Evolutionary conservation across 1,284 basidiomycete genomes (phyloP).

Genomic region (Irpex lacteus): DNA sequence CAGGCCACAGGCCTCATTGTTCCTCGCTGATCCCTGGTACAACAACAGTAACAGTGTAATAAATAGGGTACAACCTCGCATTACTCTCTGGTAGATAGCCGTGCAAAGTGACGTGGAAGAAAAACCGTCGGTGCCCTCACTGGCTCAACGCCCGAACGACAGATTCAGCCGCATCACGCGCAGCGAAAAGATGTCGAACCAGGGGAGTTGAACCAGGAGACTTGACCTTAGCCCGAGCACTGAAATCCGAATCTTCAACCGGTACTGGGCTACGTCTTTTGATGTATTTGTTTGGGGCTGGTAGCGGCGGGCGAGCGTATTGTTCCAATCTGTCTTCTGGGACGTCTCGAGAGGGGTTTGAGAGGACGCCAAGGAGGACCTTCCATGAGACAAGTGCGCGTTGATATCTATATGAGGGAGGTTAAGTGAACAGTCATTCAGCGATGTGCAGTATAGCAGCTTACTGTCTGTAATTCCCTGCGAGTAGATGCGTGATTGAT

Average conservation of each 20-base stretch:
- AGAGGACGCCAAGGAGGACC: constrained; percentile 10
- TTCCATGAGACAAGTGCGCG: constrained; percentile 9
- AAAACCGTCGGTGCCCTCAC: neutral
- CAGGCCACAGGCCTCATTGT: neutral
- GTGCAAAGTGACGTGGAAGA: neutral
- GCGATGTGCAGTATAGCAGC: neutral
- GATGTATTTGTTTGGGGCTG: constrained; percentile 25
- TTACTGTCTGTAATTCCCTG: constrained; percentile 16
- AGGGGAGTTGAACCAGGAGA: constrained; percentile 1
- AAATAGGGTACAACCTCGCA: too few relatives aligned
- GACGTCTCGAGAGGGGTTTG: constrained; percentile 12
- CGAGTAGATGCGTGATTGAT: neutral
- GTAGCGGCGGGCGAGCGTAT: constrained; percentile 21
- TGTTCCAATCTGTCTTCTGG: constrained; percentile 13
- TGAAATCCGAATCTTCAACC: too few relatives aligned
- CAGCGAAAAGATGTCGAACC: constrained; percentile 7
- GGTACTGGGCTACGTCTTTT: constrained; percentile 13
- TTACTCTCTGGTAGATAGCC: too few relatives aligned
- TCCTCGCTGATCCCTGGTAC: neutral
- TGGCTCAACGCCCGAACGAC: neutral
- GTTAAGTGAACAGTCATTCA: neutral
- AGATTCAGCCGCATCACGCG: constrained; percentile 9
- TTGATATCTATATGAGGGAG: constrained; percentile 5
- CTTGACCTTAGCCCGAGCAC: neutral
- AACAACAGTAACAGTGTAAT: neutral